A percentile compares a stretch with the other conserved stretches of the same genome.
These are phyloP conservation scores for Penicillium taxi DNA, from an alignment of 495 filamentous ascomycete species.

Conservation along the genomic window DNA sequence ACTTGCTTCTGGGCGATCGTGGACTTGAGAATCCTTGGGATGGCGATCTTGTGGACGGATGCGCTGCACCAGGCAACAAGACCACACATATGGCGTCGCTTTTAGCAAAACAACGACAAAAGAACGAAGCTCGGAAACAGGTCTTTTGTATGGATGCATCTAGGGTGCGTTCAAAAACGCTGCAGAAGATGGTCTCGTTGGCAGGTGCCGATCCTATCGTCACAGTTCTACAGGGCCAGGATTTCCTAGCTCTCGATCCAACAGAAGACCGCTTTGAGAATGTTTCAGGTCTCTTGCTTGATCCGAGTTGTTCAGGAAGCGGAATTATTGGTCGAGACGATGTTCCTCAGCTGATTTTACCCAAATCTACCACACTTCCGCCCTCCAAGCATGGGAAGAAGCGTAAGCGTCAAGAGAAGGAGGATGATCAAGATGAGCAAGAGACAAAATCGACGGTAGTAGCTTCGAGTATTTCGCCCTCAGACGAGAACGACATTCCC, in stretches of 20 bases:
- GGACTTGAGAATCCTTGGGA: slow-evolving; percentile 22
- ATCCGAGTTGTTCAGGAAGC: slow-evolving; percentile 90
- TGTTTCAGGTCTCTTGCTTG: slow-evolving; percentile 71
- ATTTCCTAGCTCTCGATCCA: slow-evolving; percentile 73
- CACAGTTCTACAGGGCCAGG: slow-evolving; percentile 57
- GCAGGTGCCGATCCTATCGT: slow-evolving; percentile 63
- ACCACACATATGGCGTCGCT: slow-evolving; percentile 88
- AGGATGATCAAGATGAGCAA: slow-evolving; percentile 14
- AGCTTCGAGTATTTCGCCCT: slow-evolving; percentile 13
- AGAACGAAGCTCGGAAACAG: slow-evolving; percentile 17
- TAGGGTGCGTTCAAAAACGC: slow-evolving; percentile 51
- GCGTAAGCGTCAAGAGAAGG: slow-evolving; percentile 27
- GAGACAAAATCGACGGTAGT: slow-evolving; percentile 9
- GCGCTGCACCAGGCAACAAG: slow-evolving; percentile 93
- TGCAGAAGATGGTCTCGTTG: slow-evolving; percentile 71
- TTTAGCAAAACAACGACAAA: slow-evolving; percentile 29
- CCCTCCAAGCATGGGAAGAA: slow-evolving; percentile 36
- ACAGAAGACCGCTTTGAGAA: slow-evolving; percentile 39
- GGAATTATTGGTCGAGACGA: slow-evolving; percentile 87
- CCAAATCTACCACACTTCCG: slow-evolving; percentile 18
- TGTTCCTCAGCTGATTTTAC: slow-evolving; percentile 49
- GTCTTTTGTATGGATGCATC: slow-evolving; percentile 41
- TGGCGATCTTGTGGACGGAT: slow-evolving; percentile 79
- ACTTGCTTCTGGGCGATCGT: slow-evolving; percentile 55
- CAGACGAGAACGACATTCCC: slow-evolving; percentile 32